Evolutionary conservation across 2,329 filamentous ascomycete genomes (phyloP).

Genomic region (Amphichorda felina): DNA sequence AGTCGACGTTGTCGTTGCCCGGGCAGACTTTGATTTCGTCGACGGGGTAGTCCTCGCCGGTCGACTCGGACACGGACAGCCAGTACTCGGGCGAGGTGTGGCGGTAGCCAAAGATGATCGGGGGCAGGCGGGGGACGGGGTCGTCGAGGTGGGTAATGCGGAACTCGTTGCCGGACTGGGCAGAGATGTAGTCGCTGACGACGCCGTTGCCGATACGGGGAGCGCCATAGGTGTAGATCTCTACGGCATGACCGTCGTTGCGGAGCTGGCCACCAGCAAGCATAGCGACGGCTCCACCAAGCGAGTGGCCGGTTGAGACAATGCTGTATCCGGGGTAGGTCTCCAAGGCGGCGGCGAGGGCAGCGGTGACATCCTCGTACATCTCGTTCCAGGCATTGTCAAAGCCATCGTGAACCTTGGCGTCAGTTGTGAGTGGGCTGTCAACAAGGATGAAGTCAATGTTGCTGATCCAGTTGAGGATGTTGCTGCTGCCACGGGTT

Average conservation of each 20-base stretch:
- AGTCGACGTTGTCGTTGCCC: constrained; percentile 32
- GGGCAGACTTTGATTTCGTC: constrained; percentile 32
- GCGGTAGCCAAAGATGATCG: constrained; percentile 45
- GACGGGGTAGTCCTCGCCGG: constrained; percentile 22
- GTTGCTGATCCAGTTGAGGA: constrained; percentile 52
- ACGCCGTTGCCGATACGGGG: constrained; percentile 51
- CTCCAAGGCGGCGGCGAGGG: constrained; percentile 28
- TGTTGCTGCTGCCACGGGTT: constrained; percentile 44
- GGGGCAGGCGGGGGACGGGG: constrained; percentile 56
- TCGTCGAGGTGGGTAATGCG: constrained; percentile 58
- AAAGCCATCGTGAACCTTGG: constrained; percentile 47
- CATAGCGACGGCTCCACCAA: constrained; percentile 53
- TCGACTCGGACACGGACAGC: constrained; percentile 26
- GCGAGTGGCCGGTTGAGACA: constrained; percentile 54
- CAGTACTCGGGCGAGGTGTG: constrained; percentile 64
- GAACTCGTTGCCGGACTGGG: constrained; percentile 39
- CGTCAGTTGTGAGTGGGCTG: constrained; percentile 24
- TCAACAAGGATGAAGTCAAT: constrained; percentile 16
- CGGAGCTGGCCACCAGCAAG: constrained; percentile 47
- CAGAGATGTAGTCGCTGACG: constrained; percentile 40
- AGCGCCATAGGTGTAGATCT: constrained; percentile 55
- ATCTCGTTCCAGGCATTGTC: constrained; percentile 45
- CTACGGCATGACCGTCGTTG: constrained; percentile 26
- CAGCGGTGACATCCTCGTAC: constrained; percentile 22
- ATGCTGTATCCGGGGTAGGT: constrained; percentile 40